phyloP scores from a whole-genome alignment of 2,329 filamentous ascomycete genomes.

The Tolypocladium ophioglossoides region DNA sequence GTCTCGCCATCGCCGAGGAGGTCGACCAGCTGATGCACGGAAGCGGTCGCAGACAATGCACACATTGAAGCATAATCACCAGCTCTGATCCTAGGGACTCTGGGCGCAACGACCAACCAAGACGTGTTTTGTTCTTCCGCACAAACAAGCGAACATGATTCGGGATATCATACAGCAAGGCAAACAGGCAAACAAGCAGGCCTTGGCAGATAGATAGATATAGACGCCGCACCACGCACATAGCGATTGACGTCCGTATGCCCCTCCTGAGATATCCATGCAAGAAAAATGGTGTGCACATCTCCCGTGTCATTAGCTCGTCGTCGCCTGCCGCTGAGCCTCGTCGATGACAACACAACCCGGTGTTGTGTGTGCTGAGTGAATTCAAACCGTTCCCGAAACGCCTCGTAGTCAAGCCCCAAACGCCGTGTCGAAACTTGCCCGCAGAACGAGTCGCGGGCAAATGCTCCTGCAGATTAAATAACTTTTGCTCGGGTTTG shows the following conservation, averaged over 20 bases:
- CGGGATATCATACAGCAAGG: slow-evolving; percentile 3
- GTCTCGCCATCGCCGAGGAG: slow-evolving; percentile 73
- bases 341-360: background rate
- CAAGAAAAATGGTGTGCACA: background rate
- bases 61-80: background rate
- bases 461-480: background rate
- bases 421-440: background rate
- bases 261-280: slow-evolving; percentile 3
- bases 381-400: background rate
- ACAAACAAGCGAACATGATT: slow-evolving; percentile 3
- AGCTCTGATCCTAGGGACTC: background rate
- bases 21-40: slow-evolving; percentile 46
- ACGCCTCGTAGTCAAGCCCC: background rate
- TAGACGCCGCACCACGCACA: background rate
- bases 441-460: background rate
- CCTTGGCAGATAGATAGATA: background rate
- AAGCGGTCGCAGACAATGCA: background rate
- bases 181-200: no score
- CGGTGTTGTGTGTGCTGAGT: background rate
- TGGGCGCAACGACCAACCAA: background rate
- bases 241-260: slow-evolving; percentile 2
- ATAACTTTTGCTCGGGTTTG: background rate
- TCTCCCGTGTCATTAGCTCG: background rate
- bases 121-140: background rate
- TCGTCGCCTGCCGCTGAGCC: background rate